Percentiles rank a stretch among this genome's conserved stretches.
These are phyloP conservation scores for Nicotiana benthamiana DNA, from an alignment of 257 asterid species.

Conservation along the genomic window DNA sequence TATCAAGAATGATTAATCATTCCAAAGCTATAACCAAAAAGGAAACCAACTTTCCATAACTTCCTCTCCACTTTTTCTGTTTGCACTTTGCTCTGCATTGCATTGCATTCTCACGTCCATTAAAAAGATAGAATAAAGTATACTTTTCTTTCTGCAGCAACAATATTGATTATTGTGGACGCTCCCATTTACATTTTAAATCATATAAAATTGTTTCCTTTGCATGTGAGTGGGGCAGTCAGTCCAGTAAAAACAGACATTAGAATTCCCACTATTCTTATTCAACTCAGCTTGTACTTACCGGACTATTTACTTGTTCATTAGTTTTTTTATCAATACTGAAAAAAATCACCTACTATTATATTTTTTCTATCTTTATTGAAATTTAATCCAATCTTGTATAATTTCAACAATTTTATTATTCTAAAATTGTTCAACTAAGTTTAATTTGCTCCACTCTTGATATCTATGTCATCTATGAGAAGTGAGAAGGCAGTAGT, in stretches of 20 bases:
- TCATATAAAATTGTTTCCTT: background rate
- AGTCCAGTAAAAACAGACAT: background rate
- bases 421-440: background rate
- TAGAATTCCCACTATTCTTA: background rate
- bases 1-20: constrained; percentile 19
- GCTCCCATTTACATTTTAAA: background rate
- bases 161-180: background rate
- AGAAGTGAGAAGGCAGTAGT: background rate
- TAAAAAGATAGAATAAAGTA: background rate
- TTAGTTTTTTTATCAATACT: no score
- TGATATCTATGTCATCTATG: background rate
- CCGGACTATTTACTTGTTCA: no score
- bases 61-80: constrained; percentile 1
- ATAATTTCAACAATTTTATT: background rate
- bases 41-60: constrained; percentile 37
- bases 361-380: constrained; percentile 19
- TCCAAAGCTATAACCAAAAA: constrained; percentile 22
- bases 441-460: background rate
- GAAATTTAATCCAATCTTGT: background rate
- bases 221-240: constrained; percentile 13
- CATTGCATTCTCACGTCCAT: constrained; percentile 10
- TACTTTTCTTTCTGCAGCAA: background rate
- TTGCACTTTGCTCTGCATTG: constrained; percentile 3
- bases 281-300: no score
- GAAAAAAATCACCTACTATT: background rate